Conservation (phyloP, 2,329 filamentous ascomycete species). For the Neospermospora avenae region DNA sequence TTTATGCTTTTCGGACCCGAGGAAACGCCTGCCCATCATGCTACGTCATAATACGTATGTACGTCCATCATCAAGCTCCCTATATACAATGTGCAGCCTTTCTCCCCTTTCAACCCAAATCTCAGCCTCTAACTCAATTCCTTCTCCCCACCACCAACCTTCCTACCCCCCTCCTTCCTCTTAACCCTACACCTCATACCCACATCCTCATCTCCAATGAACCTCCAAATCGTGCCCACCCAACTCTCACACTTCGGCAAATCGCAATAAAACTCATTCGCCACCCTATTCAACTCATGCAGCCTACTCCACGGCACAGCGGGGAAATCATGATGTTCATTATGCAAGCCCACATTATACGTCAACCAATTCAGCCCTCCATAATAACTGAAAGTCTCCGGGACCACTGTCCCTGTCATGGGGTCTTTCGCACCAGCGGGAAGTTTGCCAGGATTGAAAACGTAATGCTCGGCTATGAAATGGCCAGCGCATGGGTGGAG, state of each 20-base stretch:
- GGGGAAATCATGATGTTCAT: slow-evolving; percentile 98
- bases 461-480: slow-evolving; percentile 98
- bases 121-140: slow-evolving; percentile 59
- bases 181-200: slow-evolving; percentile 92
- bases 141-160: slow-evolving; percentile 66
- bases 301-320: slow-evolving; percentile 93
- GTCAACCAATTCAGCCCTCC: slow-evolving; percentile 87
- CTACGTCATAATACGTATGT: too few species aligned
- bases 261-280: slow-evolving; percentile 86
- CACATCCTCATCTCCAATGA: slow-evolving; percentile 85
- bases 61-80: too few species aligned
- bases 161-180: slow-evolving; percentile 70
- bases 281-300: slow-evolving; percentile 71
- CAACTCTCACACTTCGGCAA: slow-evolving; percentile 87
- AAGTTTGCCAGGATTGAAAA: slow-evolving; percentile 58
- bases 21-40: too few species aligned
- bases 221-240: slow-evolving; percentile 91
- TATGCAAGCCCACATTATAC: slow-evolving; percentile 97
- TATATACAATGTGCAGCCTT: background rate
- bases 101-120: background rate
- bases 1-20: too few species aligned
- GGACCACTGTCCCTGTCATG: slow-evolving; percentile 57
- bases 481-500: slow-evolving; percentile 94
- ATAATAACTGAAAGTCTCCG: slow-evolving; percentile 97
- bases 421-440: slow-evolving; percentile 50